Percentiles rank a stretch among this genome's conserved stretches.
Conservation (phyloP, 2,329 filamentous ascomycete genomes). For the Colletotrichum camelliae region DNA sequence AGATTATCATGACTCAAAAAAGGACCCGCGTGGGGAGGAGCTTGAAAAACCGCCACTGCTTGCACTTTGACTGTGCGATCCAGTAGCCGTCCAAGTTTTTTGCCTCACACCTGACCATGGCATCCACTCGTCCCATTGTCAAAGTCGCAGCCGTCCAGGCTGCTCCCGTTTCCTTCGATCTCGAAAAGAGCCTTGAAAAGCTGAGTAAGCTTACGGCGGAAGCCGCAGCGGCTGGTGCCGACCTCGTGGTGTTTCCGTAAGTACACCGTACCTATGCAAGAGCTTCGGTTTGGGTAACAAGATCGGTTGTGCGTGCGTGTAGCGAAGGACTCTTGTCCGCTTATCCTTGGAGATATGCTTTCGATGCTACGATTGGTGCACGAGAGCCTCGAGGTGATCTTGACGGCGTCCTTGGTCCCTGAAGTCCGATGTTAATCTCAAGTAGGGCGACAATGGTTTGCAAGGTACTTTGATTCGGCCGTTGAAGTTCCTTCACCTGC, state of each 20-base stretch:
- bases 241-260: conserved; percentile 46
- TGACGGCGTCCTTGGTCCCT: not conserved
- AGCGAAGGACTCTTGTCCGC: conserved; percentile 45
- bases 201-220: conserved; percentile 36
- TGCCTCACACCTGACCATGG: not conserved
- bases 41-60: not conserved
- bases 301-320: not conserved
- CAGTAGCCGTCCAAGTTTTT: not conserved
- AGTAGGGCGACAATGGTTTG: conserved; percentile 44
- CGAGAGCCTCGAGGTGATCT: conserved; percentile 40
- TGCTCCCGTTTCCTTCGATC: conserved; percentile 43
- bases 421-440: not conserved
- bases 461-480: conserved; percentile 42
- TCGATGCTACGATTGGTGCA: conserved; percentile 46
- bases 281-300: not conserved
- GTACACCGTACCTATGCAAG: conserved; percentile 16
- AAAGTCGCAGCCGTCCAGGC: conserved; percentile 45
- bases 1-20: not conserved
- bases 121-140: conserved; percentile 26
- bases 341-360: conserved; percentile 47
- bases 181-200: conserved; percentile 40
- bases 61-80: not conserved
- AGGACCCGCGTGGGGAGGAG: not conserved
- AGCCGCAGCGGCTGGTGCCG: conserved; percentile 38
- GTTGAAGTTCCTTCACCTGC: conserved; percentile 43